Evolutionary conservation across 371 early-diverging fungal species (phyloP).

Genomic region (Apophysomyces elegans): DNA sequence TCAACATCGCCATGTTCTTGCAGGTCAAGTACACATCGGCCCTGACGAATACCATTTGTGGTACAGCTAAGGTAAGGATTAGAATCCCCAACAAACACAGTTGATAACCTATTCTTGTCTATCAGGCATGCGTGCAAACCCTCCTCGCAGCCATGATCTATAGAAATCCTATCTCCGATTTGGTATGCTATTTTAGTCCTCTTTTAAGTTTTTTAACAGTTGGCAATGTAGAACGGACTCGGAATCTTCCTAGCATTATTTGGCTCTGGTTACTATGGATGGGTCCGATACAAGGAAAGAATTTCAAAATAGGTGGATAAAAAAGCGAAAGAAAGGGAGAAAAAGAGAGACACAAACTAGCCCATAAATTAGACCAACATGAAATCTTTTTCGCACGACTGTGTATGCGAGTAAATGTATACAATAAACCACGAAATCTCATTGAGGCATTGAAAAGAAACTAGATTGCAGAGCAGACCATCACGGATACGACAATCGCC

Average conservation of each 20-base stretch:
- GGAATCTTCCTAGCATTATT: slow-evolving; percentile 71
- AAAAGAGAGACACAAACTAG: not conserved
- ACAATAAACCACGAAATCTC: too few species aligned
- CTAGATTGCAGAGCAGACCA: too few species aligned
- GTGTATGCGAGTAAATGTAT: too few species aligned
- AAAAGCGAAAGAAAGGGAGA: not conserved
- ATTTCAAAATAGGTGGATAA: slow-evolving; percentile 33
- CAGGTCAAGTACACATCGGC: slow-evolving; percentile 80
- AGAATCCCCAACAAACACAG: not conserved
- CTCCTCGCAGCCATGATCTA: slow-evolving; percentile 70
- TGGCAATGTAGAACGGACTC: slow-evolving; percentile 56
- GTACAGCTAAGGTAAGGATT: slow-evolving; percentile 63
- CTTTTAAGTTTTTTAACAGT: too few species aligned
- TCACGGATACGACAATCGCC: too few species aligned
- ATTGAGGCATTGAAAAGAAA: too few species aligned
- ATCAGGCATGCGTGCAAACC: slow-evolving; percentile 67
- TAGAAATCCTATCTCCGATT: slow-evolving; percentile 66
- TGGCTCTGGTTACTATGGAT: slow-evolving; percentile 72
- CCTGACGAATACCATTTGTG: slow-evolving; percentile 77
- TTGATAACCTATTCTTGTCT: not conserved
- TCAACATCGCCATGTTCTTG: slow-evolving; percentile 79
- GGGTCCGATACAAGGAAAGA: slow-evolving; percentile 72
- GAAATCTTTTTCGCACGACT: too few species aligned
- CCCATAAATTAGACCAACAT: too few species aligned
- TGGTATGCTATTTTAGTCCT: slow-evolving; percentile 43